Evolutionary conservation across 1,139 yeast species (phyloP).

Genomic region (Casaregolazyma lundiana): DNA sequence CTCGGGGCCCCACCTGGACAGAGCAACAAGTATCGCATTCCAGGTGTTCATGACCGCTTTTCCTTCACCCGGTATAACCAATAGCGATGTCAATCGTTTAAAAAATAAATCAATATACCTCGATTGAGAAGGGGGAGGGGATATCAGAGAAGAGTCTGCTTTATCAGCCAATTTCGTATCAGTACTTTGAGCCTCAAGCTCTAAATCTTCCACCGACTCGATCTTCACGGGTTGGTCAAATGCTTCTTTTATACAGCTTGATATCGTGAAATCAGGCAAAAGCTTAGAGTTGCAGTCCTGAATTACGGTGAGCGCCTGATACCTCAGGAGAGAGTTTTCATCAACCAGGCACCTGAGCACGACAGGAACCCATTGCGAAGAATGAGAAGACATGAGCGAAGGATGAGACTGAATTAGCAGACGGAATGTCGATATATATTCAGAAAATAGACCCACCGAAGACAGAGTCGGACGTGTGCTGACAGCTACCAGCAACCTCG

Average conservation of each 20-base stretch:
- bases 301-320: conserved; percentile 20
- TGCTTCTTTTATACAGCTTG: conserved; percentile 15
- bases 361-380: conserved; percentile 24
- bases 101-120: conserved; percentile 17
- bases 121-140: background rate
- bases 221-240: conserved; percentile 16
- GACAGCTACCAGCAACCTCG: conserved; percentile 19
- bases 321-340: conserved; percentile 19
- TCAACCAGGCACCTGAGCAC: conserved; percentile 21
- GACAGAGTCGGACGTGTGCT: conserved; percentile 21
- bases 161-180: background rate
- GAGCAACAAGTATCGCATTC: conserved; percentile 18
- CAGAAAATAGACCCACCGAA: conserved; percentile 24
- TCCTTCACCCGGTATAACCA: conserved; percentile 17
- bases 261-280: conserved; percentile 16
- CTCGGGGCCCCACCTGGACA: conserved; percentile 17
- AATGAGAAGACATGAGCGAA: conserved; percentile 19
- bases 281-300: conserved; percentile 21
- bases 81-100: conserved; percentile 11
- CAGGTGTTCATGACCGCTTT: conserved; percentile 20
- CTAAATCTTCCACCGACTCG: conserved; percentile 1
- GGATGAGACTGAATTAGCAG: conserved; percentile 17
- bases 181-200: background rate
- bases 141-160: background rate
- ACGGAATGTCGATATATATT: conserved; percentile 21